These are phyloP conservation scores for Sherardia arvensis DNA, from an alignment of 257 asterid genomes.

Conservation along the genomic window DNA sequence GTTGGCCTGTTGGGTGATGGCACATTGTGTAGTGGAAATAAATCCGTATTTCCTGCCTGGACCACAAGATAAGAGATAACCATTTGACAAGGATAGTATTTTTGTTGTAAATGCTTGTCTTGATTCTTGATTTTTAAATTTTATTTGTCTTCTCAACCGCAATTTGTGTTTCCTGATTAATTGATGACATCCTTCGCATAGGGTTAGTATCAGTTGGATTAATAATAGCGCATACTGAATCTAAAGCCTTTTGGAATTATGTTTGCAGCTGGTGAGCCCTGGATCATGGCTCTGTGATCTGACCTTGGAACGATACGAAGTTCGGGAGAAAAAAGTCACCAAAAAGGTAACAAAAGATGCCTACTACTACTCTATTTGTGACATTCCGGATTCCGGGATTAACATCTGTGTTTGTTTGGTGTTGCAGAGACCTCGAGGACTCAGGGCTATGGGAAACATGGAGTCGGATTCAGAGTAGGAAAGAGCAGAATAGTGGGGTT, in stretches of 20 bases:
- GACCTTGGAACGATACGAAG: constrained; percentile 39
- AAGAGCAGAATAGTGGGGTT: neutral
- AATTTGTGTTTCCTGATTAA: neutral
- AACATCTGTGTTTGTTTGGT: neutral
- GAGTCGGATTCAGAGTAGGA: constrained; percentile 44
- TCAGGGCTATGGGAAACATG: constrained; percentile 43
- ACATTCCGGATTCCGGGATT: neutral
- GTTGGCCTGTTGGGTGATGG: neutral
- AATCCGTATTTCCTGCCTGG: neutral
- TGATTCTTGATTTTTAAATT: neutral
- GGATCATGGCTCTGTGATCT: constrained; percentile 46
- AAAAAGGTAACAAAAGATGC: constrained; percentile 28
- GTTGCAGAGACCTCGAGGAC: constrained; percentile 45
- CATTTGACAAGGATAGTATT: neutral
- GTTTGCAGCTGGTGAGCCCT: constrained; percentile 35
- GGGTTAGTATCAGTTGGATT: neutral
- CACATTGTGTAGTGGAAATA: neutral
- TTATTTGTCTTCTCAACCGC: neutral
- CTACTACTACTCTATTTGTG: neutral
- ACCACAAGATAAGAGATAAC: neutral
- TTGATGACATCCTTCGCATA: neutral
- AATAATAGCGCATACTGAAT: neutral
- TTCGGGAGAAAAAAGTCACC: constrained; percentile 41
- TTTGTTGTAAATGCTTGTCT: neutral
- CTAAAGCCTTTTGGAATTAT: neutral